Evolutionary conservation across 805 yeast species (phyloP).

Genomic region (Yarrowia sp.): DNA sequence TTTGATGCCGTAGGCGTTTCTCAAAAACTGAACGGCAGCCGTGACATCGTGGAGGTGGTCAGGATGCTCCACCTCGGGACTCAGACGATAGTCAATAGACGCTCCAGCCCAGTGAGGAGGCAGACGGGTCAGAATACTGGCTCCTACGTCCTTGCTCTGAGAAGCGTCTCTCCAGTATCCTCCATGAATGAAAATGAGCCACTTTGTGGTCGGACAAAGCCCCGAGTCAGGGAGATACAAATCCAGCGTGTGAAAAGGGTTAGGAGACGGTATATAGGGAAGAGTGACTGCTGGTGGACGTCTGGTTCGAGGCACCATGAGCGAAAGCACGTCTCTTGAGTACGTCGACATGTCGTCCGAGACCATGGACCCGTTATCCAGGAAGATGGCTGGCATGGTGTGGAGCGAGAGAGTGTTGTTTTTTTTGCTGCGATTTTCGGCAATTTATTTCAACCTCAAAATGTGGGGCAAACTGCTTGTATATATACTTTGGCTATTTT

Average conservation of each 20-base stretch:
- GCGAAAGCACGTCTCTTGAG: slow-evolving; percentile 5
- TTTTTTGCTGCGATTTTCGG: not conserved
- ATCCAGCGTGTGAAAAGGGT: slow-evolving; percentile 27
- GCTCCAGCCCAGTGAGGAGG: slow-evolving; percentile 36
- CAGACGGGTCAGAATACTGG: slow-evolving; percentile 36
- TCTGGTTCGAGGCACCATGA: slow-evolving; percentile 25
- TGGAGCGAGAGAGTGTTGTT: not conserved
- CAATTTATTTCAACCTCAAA: not conserved
- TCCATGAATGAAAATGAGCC: slow-evolving; percentile 67
- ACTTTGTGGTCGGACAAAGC: slow-evolving; percentile 27
- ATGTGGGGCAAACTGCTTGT: not conserved
- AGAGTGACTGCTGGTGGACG: slow-evolving; percentile 27
- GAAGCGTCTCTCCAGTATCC: slow-evolving; percentile 82
- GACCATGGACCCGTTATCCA: not conserved
- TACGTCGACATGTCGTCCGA: slow-evolving; percentile 2
- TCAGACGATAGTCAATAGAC: slow-evolving; percentile 61
- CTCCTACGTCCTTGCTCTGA: slow-evolving; percentile 58
- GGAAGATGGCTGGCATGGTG: slow-evolving; percentile 18
- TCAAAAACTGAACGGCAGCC: slow-evolving; percentile 40
- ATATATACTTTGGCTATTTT: slow-evolving; percentile 7
- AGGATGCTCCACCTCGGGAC: slow-evolving; percentile 64
- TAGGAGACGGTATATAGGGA: slow-evolving; percentile 26
- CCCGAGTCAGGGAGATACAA: slow-evolving; percentile 26
- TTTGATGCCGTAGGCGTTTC: slow-evolving; percentile 32
- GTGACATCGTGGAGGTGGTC: slow-evolving; percentile 55